phyloP scores from a whole-genome alignment of 139 green algal species.

The Deuterostichococcus epilithicus region DNA sequence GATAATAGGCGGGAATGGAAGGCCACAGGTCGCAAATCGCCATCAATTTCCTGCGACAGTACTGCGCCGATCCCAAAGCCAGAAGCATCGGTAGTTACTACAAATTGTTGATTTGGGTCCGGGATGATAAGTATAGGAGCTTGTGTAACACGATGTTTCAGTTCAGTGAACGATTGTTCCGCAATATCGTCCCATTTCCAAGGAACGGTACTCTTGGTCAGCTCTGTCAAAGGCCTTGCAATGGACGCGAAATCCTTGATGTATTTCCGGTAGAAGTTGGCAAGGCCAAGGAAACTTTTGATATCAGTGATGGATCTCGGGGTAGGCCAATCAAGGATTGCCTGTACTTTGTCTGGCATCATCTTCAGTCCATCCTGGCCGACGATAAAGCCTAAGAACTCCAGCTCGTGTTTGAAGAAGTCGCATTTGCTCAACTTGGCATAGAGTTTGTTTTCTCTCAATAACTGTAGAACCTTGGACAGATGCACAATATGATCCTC shows the following conservation, averaged over 20 bases:
- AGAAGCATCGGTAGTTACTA: not conserved
- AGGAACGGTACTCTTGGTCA: not conserved
- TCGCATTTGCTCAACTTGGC: conserved; percentile 43
- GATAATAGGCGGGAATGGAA: conserved; percentile 29
- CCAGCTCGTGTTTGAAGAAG: conserved; percentile 27
- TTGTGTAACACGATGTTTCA: not conserved
- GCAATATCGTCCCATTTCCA: not conserved
- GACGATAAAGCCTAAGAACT: conserved; percentile 43
- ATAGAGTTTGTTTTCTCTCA: conserved; percentile 27
- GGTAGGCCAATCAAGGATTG: conserved; percentile 19
- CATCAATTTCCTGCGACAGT: not conserved
- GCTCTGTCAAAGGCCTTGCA: not conserved
- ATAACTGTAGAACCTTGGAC: conserved; percentile 28
- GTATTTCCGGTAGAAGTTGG: conserved; percentile 36
- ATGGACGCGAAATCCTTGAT: not conserved
- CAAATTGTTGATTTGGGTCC: not conserved
- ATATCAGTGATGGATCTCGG: conserved; percentile 13
- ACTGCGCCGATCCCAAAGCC: not conserved
- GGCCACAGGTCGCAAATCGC: conserved; percentile 23
- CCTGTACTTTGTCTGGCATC: conserved; percentile 10
- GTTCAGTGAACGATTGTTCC: not conserved
- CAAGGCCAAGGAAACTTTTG: conserved; percentile 28
- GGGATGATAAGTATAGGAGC: not conserved
- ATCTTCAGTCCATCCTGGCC: conserved; percentile 6
- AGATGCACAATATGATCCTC: conserved; percentile 46